Conservation (phyloP, 2,329 filamentous ascomycete genomes). For the Calonectria honghensis region DNA sequence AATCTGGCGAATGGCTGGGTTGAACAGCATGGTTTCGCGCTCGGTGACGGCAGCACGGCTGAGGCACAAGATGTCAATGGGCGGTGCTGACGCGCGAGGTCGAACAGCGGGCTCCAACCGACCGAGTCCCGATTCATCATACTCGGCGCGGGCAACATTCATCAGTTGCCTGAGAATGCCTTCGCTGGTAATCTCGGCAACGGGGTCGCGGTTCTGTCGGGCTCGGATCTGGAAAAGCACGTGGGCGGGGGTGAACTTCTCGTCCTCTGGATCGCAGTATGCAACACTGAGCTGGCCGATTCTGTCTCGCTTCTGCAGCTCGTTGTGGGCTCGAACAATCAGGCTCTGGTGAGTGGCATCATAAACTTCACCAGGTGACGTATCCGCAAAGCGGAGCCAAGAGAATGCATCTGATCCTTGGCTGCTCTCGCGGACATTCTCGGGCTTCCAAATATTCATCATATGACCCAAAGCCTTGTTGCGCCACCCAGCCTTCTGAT, state of each 20-base stretch:
- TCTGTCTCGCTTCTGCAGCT: slow-evolving; percentile 73
- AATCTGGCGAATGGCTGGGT: slow-evolving; percentile 81
- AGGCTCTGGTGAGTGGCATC: slow-evolving; percentile 80
- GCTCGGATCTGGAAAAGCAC: slow-evolving; percentile 88
- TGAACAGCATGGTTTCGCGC: slow-evolving; percentile 86
- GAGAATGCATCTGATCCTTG: slow-evolving; percentile 83
- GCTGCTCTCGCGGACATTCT: slow-evolving; percentile 81
- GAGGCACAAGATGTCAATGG: slow-evolving; percentile 86
- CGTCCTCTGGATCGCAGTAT: slow-evolving; percentile 80
- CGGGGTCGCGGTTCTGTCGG: slow-evolving; percentile 78
- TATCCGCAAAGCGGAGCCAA: slow-evolving; percentile 91
- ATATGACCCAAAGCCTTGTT: slow-evolving; percentile 85
- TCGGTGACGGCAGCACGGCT: slow-evolving; percentile 80
- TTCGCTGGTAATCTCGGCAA: slow-evolving; percentile 82
- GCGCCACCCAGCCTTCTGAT: slow-evolving; percentile 85
- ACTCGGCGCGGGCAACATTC: slow-evolving; percentile 82
- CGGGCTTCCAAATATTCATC: slow-evolving; percentile 92
- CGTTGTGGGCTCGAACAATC: slow-evolving; percentile 82
- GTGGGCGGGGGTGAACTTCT: slow-evolving; percentile 81
- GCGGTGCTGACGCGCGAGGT: slow-evolving; percentile 88
- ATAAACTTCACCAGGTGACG: slow-evolving; percentile 83
- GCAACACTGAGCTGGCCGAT: slow-evolving; percentile 79
- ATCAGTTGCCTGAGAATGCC: slow-evolving; percentile 85
- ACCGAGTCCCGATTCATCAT: slow-evolving; percentile 81
- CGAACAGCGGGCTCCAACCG: slow-evolving; percentile 88